phyloP scores from a whole-genome alignment of 805 yeast genomes.

The Priceomyces haplophilus region DNA sequence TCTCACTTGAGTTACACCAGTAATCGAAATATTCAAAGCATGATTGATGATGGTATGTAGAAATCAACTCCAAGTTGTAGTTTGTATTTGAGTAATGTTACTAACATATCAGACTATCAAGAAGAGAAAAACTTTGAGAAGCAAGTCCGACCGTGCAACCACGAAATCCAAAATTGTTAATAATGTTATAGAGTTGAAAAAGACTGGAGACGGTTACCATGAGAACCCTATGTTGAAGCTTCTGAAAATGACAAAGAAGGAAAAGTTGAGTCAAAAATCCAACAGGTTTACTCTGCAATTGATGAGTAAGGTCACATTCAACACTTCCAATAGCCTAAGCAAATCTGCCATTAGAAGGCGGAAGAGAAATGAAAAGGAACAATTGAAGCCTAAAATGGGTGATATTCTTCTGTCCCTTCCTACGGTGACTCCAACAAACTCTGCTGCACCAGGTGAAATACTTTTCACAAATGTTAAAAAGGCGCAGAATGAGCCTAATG shows the following conservation, averaged over 20 bases:
- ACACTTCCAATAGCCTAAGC: slow-evolving; percentile 49
- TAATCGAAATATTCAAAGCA: no score
- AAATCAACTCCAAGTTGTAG: background rate
- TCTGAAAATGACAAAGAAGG: slow-evolving; percentile 51
- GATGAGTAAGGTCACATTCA: slow-evolving; percentile 26
- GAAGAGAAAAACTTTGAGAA: slow-evolving; percentile 35
- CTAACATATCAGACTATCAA: slow-evolving; percentile 21
- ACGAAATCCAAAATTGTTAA: slow-evolving; percentile 17
- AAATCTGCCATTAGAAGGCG: slow-evolving; percentile 66
- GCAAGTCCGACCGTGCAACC: slow-evolving; percentile 23
- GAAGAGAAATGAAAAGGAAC: slow-evolving; percentile 56
- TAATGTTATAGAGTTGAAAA: slow-evolving; percentile 27
- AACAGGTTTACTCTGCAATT: slow-evolving; percentile 33
- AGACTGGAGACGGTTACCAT: slow-evolving; percentile 20
- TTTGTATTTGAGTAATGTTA: background rate
- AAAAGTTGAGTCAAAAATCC: slow-evolving; percentile 43
- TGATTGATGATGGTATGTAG: background rate
- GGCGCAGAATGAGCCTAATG: slow-evolving; percentile 48
- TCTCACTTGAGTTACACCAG: background rate
- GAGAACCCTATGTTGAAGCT: slow-evolving; percentile 53
- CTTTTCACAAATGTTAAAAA: background rate
- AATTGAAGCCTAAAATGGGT: slow-evolving; percentile 63
- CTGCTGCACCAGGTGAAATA: slow-evolving; percentile 5
- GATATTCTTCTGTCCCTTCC: slow-evolving; percentile 57
- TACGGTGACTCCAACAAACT: slow-evolving; percentile 23